Percentiles rank a stretch among this genome's conserved stretches.
Evolutionary conservation across 495 filamentous ascomycete genomes (phyloP).

Genomic region (Clohesyomyces aquaticus): DNA sequence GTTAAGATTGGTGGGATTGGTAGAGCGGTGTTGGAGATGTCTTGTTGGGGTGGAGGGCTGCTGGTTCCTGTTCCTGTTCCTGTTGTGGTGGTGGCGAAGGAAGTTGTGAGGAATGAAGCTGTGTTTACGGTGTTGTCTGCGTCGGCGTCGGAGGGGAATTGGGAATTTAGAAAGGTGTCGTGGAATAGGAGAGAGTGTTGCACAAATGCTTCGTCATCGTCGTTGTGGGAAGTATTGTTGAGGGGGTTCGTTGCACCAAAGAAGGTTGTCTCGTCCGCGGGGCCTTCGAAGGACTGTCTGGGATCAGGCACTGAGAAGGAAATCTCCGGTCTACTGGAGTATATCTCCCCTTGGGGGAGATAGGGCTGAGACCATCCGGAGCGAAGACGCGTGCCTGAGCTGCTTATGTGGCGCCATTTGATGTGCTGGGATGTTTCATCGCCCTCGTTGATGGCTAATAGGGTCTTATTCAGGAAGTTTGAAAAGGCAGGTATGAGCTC

Average conservation of each 20-base stretch:
- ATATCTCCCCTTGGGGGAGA: slow-evolving; percentile 7
- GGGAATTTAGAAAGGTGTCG: slow-evolving; percentile 35
- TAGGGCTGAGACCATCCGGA: slow-evolving; percentile 36
- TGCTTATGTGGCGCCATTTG: slow-evolving; percentile 29
- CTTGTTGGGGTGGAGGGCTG: background rate
- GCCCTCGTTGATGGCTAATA: background rate
- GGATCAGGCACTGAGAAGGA: slow-evolving; percentile 19
- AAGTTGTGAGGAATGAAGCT: slow-evolving; percentile 15
- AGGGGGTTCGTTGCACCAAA: slow-evolving; percentile 4
- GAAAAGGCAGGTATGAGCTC: background rate
- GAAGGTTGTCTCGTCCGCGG: background rate
- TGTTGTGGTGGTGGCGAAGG: slow-evolving; percentile 15
- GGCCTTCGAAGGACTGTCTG: background rate
- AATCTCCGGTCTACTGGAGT: background rate
- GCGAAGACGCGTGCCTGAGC: slow-evolving; percentile 6
- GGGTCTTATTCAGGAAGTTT: background rate
- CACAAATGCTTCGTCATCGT: slow-evolving; percentile 12
- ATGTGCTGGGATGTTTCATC: background rate
- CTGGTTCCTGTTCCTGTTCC: too few species aligned
- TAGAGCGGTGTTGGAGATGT: background rate
- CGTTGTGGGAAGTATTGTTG: background rate
- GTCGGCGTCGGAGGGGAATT: slow-evolving; percentile 12
- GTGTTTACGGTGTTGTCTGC: slow-evolving; percentile 11
- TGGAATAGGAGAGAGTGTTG: slow-evolving; percentile 33
- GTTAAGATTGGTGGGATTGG: slow-evolving; percentile 15